A percentile compares a stretch with the other conserved stretches of the same genome.
Conservation (phyloP, 2,329 filamentous ascomycete genomes). For the Ceratocystis destructans region DNA sequence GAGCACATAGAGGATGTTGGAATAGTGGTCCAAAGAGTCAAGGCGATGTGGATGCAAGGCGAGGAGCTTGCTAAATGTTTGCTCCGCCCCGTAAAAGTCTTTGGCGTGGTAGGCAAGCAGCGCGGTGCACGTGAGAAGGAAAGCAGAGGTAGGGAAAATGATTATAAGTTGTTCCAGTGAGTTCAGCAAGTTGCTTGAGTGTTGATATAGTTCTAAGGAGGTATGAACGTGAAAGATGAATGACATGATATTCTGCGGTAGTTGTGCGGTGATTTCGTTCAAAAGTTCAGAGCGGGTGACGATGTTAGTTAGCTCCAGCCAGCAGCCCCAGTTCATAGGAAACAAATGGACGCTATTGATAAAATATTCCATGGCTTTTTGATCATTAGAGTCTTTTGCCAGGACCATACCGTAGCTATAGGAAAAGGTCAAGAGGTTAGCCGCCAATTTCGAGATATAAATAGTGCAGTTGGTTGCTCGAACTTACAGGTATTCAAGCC, state of each 20-base stretch:
- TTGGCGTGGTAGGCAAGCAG: conserved; percentile 84
- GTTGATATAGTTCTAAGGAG: conserved; percentile 83
- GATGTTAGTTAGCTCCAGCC: conserved; percentile 78
- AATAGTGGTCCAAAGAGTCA: conserved; percentile 88
- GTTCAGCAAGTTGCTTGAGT: conserved; percentile 58
- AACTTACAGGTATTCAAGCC: conserved; percentile 66
- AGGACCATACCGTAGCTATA: conserved; percentile 71
- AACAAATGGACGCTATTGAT: conserved; percentile 76
- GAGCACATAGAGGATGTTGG: conserved; percentile 93
- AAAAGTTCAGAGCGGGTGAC: conserved; percentile 73
- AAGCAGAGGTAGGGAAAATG: conserved; percentile 80
- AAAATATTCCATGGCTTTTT: conserved; percentile 73
- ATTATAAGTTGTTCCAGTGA: conserved; percentile 62
- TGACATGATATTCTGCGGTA: conserved; percentile 83
- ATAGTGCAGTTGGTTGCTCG: not conserved
- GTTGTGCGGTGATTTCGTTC: conserved; percentile 52
- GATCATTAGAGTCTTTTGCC: conserved; percentile 79
- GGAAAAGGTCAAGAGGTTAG: not conserved
- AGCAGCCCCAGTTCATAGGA: conserved; percentile 94
- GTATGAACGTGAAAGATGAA: conserved; percentile 89
- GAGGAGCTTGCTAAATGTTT: conserved; percentile 64
- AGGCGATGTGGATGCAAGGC: conserved; percentile 62
- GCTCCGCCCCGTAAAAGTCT: conserved; percentile 53
- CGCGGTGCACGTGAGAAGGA: conserved; percentile 79
- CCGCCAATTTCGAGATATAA: not conserved